Percentiles rank a stretch among this genome's conserved stretches.
Evolutionary conservation across 1,284 basidiomycete genomes (phyloP).

Genomic region (Rugosomyces carneus): DNA sequence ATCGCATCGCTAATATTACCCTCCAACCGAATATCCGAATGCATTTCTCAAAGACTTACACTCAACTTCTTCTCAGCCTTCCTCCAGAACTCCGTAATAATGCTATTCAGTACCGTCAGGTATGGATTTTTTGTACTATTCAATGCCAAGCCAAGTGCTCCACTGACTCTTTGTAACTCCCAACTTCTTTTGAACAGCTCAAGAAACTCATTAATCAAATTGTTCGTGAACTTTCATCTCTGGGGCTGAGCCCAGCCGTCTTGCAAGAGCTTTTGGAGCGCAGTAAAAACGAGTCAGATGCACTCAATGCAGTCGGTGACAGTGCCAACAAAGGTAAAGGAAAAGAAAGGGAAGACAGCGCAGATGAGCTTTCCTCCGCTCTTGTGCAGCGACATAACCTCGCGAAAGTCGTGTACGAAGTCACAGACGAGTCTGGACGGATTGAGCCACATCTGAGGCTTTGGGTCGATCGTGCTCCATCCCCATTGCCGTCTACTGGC

Average conservation of each 20-base stretch:
- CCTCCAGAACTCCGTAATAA: slow-evolving; percentile 71
- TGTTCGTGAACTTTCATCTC: slow-evolving; percentile 71
- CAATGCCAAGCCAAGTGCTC: not conserved
- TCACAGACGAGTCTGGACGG: slow-evolving; percentile 38
- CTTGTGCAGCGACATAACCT: slow-evolving; percentile 3
- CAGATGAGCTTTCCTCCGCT: not conserved
- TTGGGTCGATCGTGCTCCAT: slow-evolving; percentile 25
- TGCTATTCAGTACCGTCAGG: slow-evolving; percentile 85
- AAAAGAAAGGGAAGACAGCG: slow-evolving; percentile 14
- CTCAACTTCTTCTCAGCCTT: slow-evolving; percentile 62
- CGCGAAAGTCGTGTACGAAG: slow-evolving; percentile 47
- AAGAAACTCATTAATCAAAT: slow-evolving; percentile 92
- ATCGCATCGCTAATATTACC: not conserved
- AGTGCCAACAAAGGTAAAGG: slow-evolving; percentile 18
- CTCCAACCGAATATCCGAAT: slow-evolving; percentile 24
- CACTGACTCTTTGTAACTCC: not conserved
- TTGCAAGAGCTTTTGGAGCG: slow-evolving; percentile 39
- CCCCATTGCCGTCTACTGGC: not conserved
- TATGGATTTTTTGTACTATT: slow-evolving; percentile 22
- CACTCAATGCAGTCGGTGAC: slow-evolving; percentile 9
- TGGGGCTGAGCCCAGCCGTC: slow-evolving; percentile 66
- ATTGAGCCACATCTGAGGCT: slow-evolving; percentile 54
- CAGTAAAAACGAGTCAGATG: slow-evolving; percentile 13
- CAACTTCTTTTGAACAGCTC: slow-evolving; percentile 42
- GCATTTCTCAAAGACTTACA: slow-evolving; percentile 82